These are phyloP conservation scores for Candida mesenterica DNA, from an alignment of 1,139 yeast genomes.

Conservation along the genomic window DNA sequence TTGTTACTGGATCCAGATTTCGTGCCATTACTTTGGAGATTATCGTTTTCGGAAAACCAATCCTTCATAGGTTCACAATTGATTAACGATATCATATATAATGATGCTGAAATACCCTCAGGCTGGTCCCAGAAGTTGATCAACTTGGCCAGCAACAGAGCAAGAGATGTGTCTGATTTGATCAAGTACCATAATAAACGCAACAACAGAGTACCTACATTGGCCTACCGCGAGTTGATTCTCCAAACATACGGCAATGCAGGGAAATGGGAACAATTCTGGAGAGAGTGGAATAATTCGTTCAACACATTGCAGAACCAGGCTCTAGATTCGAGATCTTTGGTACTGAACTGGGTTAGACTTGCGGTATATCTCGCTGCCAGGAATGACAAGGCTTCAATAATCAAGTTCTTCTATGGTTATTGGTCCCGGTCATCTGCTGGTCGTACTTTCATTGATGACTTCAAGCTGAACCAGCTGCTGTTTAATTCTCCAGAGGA, in stretches of 20 bases:
- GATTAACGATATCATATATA: conserved; percentile 26
- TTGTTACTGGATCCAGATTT: conserved; percentile 28
- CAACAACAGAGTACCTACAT: conserved; percentile 12
- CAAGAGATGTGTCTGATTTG: conserved; percentile 32
- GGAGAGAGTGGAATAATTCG: conserved; percentile 39
- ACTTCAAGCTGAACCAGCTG: conserved; percentile 17
- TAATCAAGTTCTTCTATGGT: conserved; percentile 29
- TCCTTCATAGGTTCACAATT: conserved; percentile 25
- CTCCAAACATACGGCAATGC: conserved; percentile 41
- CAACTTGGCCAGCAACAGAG: conserved; percentile 26
- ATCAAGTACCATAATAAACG: conserved; percentile 21
- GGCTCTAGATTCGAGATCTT: conserved; percentile 8
- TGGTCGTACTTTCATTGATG: conserved; percentile 26
- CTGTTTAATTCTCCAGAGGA: conserved; percentile 23
- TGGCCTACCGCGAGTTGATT: conserved; percentile 31
- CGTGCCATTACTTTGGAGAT: conserved; percentile 37
- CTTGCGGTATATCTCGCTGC: conserved; percentile 35
- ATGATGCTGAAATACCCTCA: conserved; percentile 13
- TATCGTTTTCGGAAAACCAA: conserved; percentile 15
- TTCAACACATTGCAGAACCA: conserved; percentile 15
- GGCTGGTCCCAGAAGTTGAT: conserved; percentile 11
- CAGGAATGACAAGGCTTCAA: conserved; percentile 28
- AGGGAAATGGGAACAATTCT: conserved; percentile 38
- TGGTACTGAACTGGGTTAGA: conserved; percentile 32
- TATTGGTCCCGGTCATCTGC: conserved; percentile 29